Conservation (phyloP, 352 stramenopile genomes). For the Globisporangium iwayamae region DNA sequence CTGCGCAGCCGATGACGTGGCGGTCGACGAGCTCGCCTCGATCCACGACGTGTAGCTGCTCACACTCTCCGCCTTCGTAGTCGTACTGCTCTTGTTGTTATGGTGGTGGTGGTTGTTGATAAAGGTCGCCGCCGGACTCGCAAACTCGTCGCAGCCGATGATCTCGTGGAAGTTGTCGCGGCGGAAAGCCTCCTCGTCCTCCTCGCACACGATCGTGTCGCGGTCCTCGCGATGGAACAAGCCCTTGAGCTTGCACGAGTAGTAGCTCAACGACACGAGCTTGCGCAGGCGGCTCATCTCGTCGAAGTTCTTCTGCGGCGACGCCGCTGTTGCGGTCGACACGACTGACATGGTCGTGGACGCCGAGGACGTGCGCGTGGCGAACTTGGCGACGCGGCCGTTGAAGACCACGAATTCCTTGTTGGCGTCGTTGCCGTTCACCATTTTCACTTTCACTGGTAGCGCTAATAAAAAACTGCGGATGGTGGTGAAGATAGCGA, state of each 20-base stretch:
- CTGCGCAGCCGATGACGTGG: constrained; percentile 17
- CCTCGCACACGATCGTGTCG: constrained; percentile 55
- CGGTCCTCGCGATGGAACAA: constrained; percentile 53
- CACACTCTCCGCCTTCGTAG: constrained; percentile 9
- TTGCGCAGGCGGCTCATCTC: constrained; percentile 47
- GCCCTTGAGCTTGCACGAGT: constrained; percentile 45
- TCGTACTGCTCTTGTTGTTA: not conserved
- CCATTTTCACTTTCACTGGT: not conserved
- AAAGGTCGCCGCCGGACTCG: constrained; percentile 6
- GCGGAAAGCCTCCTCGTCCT: constrained; percentile 42
- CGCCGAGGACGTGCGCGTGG: constrained; percentile 1
- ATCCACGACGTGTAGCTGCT: constrained; percentile 20
- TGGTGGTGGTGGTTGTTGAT: not conserved
- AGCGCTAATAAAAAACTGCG: too few species aligned
- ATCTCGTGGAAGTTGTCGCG: constrained; percentile 52
- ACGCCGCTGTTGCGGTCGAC: not conserved
- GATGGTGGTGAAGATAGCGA: not conserved
- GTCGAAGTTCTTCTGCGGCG: constrained; percentile 16
- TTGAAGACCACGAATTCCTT: not conserved
- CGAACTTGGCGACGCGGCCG: not conserved
- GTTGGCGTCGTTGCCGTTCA: constrained; percentile 8
- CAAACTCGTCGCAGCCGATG: constrained; percentile 35
- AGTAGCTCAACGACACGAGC: constrained; percentile 57
- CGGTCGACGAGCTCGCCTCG: constrained; percentile 16
- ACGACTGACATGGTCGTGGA: constrained; percentile 1